Conservation (phyloP, 306 rosid species). For the Acacia melanoxylon region DNA sequence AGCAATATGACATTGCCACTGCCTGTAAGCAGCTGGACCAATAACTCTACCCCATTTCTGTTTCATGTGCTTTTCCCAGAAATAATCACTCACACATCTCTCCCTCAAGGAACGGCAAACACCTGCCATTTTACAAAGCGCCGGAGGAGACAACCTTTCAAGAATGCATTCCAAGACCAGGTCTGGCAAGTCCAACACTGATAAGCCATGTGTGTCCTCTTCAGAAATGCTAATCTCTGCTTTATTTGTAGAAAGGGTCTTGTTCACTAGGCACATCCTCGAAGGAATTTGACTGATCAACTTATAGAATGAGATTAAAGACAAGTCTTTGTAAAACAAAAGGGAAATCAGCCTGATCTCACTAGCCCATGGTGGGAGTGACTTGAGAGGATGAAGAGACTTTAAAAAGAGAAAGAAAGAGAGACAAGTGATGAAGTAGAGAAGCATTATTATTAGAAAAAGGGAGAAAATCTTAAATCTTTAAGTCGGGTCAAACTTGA, state of each 20-base stretch:
- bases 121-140: constrained; percentile 67
- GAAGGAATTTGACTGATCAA: constrained; percentile 41
- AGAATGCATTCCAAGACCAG: constrained; percentile 82
- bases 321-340: constrained; percentile 49
- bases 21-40: constrained; percentile 80
- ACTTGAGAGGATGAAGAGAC: constrained; percentile 54
- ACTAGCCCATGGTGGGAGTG: constrained; percentile 69
- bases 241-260: constrained; percentile 44
- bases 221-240: constrained; percentile 50
- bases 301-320: constrained; percentile 36
- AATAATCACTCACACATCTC: constrained; percentile 78
- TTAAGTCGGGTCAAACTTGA: constrained; percentile 40
- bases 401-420: constrained; percentile 75
- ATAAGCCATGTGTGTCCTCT: constrained; percentile 40
- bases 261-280: constrained; percentile 56
- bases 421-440: constrained; percentile 72
- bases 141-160: constrained; percentile 68
- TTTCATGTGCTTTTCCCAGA: constrained; percentile 88
- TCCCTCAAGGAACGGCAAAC: constrained; percentile 79
- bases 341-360: constrained; percentile 65
- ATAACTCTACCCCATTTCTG: constrained; percentile 82
- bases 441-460: constrained; percentile 55
- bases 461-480: constrained; percentile 3
- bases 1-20: constrained; percentile 80
- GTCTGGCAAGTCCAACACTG: constrained; percentile 88